Evolutionary conservation across 768 basidiomycete species (phyloP).

Genomic region (Serendipita sp.): DNA sequence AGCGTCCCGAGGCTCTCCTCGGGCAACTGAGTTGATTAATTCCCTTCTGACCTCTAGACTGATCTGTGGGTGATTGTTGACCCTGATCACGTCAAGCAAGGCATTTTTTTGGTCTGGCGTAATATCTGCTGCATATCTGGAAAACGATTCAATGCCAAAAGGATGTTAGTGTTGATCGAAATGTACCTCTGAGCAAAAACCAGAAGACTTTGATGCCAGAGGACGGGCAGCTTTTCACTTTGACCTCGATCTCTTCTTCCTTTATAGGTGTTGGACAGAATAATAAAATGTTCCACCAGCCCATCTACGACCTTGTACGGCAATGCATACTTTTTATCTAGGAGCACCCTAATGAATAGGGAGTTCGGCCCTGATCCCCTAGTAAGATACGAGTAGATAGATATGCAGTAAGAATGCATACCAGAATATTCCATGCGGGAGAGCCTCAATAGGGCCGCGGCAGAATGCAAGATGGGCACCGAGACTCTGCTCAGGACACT

Average conservation of each 20-base stretch:
- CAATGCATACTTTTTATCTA: conserved; percentile 95
- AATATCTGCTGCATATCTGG: conserved; percentile 81
- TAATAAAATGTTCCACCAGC: conserved; percentile 95
- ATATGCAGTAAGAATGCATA: conserved; percentile 16
- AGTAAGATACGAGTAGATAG: neutral
- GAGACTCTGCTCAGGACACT: conserved; percentile 82
- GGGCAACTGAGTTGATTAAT: conserved; percentile 66
- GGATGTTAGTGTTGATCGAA: neutral
- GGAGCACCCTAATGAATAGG: conserved; percentile 86
- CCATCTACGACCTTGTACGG: conserved; percentile 97
- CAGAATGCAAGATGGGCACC: conserved; percentile 91
- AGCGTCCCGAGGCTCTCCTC: conserved; percentile 47
- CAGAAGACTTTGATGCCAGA: conserved; percentile 95
- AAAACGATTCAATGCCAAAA: neutral
- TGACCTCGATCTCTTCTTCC: conserved; percentile 46
- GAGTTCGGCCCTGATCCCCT: conserved; percentile 59
- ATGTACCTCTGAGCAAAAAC: conserved; percentile 81
- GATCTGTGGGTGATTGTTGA: conserved; percentile 75
- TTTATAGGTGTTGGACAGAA: conserved; percentile 82
- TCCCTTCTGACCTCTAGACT: conserved; percentile 81
- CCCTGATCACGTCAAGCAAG: conserved; percentile 79
- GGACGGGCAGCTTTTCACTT: conserved; percentile 72
- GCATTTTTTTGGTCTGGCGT: conserved; percentile 97
- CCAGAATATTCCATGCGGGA: conserved; percentile 95
- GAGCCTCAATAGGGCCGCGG: conserved; percentile 82